Evolutionary conservation across 202 grass and related monocot genomes (phyloP), one percentile per base, ranked within the genome.

Genomic region (Brachypodium distachyon): DNA sequence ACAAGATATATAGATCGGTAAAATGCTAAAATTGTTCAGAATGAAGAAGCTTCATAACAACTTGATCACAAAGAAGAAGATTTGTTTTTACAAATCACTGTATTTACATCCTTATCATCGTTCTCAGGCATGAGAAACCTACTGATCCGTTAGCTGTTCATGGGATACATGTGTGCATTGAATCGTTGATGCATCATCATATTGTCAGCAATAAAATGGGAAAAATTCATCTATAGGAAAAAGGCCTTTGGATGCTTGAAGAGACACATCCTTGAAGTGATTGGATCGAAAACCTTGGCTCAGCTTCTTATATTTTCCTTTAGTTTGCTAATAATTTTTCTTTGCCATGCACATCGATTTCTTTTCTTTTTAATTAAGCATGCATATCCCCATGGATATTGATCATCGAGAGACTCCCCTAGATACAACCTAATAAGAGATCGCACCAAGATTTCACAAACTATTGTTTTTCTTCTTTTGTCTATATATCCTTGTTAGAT

Each of bases 401-500:
- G 68, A 82, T 64, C 46, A n/a, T 13, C 32, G 19, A 42, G 23
- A 25, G 52, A 62, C 81, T 84, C 6, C 54, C 73, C 73, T 25
- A 53, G 64, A 17, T 71, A 54, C 17, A 17, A 29, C 72, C 81
- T 76, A n/a, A n/a, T 1, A 5, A 29, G 62, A 17, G 13, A 37
- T 37, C 4, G 34, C 63, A 17, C 23, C 53, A 70, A 19, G 37
- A 28, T 40, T 22, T 61, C 13, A 38, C 27, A 42, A 53, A 67
- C 16, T 27, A 17, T 14, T 19, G 25, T n/a, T n/a, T n/a, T 68
- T 67, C 8, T 62, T 54, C 58, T 75, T 40, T 40, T 48, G 11
- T 63, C 77, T 61, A 53, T 31, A 52, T 76, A 76, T 76, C 62
- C 31, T 10, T 17, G 29, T 3, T 36, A 14, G 67, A 32, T 25